These are phyloP conservation scores for Carex myosuroides DNA, from an alignment of 176 grass and related monocot genomes.

Conservation along the genomic window DNA sequence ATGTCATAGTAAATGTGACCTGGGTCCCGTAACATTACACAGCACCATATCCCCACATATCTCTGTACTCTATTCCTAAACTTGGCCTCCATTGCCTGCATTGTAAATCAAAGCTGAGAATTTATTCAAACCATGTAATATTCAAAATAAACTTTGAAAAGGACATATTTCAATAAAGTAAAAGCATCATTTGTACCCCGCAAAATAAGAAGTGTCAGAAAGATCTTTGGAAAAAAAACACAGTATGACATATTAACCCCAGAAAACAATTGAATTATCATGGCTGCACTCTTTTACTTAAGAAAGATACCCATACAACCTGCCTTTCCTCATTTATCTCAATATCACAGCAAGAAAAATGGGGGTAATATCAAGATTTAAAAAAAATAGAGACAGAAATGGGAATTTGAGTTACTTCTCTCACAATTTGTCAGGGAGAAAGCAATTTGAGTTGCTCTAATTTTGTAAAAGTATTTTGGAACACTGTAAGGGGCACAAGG, in stretches of 20 bases:
- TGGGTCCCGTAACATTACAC: constrained; percentile 50
- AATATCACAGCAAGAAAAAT: background rate
- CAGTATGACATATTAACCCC: background rate
- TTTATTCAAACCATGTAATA: constrained; percentile 8
- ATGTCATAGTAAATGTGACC: constrained; percentile 99
- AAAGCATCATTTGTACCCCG: background rate
- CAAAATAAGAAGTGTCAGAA: background rate
- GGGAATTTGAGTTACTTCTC: background rate
- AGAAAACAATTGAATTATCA: background rate
- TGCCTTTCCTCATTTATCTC: background rate
- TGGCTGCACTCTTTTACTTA: background rate
- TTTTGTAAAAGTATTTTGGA: background rate
- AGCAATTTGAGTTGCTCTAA: constrained; percentile 17
- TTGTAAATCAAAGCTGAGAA: constrained; percentile 7
- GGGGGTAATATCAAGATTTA: background rate
- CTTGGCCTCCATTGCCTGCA: constrained; percentile 46
- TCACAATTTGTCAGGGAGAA: background rate
- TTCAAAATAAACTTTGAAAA: background rate
- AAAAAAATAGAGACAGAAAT: background rate
- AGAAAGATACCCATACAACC: background rate
- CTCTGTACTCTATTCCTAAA: constrained; percentile 86
- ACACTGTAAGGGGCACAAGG: background rate
- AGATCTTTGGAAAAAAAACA: background rate
- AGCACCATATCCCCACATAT: constrained; percentile 89
- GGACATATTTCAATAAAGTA: background rate